Percentiles rank a stretch among this genome's conserved stretches.
phyloP scores from a whole-genome alignment of 208 protist species.

The Wallacemonas rigidus region DNA sequence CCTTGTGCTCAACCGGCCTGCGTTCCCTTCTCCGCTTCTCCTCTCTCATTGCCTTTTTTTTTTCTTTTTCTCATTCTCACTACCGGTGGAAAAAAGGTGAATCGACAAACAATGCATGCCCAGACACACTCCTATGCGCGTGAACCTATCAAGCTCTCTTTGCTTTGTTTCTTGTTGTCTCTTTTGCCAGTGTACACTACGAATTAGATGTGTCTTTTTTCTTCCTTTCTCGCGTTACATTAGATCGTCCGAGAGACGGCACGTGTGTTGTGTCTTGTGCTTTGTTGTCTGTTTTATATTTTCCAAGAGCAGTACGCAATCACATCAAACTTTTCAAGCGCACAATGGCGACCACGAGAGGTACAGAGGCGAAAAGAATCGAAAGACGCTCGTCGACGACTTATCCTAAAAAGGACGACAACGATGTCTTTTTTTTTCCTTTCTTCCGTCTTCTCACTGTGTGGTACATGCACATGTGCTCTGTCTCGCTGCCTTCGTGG shows the following conservation, averaged over 20 bases:
- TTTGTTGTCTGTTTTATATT: not conserved
- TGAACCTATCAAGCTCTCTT: not conserved
- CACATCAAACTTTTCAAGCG: no score
- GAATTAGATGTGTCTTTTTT: not conserved
- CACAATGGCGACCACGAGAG: no score
- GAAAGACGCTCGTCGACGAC: no score
- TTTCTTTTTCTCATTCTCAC: conserved; percentile 8
- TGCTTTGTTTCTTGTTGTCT: not conserved
- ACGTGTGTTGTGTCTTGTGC: not conserved
- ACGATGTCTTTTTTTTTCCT: no score
- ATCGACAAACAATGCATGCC: no score
- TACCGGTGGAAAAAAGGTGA: not conserved
- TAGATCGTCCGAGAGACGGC: not conserved
- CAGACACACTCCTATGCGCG: no score
- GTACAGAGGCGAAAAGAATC: no score
- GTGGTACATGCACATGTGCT: no score
- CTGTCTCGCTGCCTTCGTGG: no score
- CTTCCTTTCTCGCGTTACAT: not conserved
- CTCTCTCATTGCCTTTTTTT: not conserved
- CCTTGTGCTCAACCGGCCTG: no score
- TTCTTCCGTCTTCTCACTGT: no score
- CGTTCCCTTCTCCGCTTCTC: not conserved
- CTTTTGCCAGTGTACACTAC: not conserved
- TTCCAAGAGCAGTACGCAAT: not conserved
- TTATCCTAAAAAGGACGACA: no score